These are phyloP conservation scores for Calonectria crousiana DNA, from an alignment of 2,329 filamentous ascomycete species.

Conservation along the genomic window DNA sequence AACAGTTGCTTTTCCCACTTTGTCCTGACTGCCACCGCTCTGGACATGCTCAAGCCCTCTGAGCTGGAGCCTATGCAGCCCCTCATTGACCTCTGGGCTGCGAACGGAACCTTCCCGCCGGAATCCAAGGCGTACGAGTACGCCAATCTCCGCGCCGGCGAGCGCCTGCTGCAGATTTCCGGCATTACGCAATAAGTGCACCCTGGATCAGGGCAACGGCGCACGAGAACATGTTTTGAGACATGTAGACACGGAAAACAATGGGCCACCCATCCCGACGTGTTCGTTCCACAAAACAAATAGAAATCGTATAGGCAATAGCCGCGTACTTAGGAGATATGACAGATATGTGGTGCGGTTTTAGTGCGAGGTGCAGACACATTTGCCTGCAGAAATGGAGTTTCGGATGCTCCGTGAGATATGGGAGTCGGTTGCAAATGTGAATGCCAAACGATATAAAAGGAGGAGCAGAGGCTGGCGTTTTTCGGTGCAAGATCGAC, in stretches of 20 bases:
- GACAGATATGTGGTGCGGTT: constrained; percentile 32
- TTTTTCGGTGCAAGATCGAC: constrained; percentile 31
- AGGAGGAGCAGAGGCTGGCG: constrained; percentile 21
- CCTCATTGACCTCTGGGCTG: constrained; percentile 90
- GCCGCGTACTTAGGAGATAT: constrained; percentile 30
- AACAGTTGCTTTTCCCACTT: constrained; percentile 93
- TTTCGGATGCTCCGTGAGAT: constrained; percentile 35
- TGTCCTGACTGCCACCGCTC: constrained; percentile 81
- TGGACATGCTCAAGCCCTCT: constrained; percentile 87
- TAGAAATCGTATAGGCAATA: constrained; percentile 37
- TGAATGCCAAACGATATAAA: constrained; percentile 16
- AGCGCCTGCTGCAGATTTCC: constrained; percentile 67
- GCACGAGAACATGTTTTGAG: constrained; percentile 25
- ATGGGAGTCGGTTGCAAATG: constrained; percentile 30
- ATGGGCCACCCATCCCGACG: constrained; percentile 10
- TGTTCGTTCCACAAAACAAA: constrained; percentile 24
- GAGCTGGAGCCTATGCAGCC: constrained; percentile 97
- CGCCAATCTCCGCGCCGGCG: constrained; percentile 71
- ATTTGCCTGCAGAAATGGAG: constrained; percentile 39
- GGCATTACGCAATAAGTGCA: constrained; percentile 45
- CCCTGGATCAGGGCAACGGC: constrained; percentile 15
- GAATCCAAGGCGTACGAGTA: constrained; percentile 77
- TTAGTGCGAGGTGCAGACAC: constrained; percentile 30
- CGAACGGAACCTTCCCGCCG: constrained; percentile 86
- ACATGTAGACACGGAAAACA: constrained; percentile 26